These are phyloP conservation scores for Pistacia integerrima DNA, from an alignment of 345 rosid species.

Conservation along the genomic window DNA sequence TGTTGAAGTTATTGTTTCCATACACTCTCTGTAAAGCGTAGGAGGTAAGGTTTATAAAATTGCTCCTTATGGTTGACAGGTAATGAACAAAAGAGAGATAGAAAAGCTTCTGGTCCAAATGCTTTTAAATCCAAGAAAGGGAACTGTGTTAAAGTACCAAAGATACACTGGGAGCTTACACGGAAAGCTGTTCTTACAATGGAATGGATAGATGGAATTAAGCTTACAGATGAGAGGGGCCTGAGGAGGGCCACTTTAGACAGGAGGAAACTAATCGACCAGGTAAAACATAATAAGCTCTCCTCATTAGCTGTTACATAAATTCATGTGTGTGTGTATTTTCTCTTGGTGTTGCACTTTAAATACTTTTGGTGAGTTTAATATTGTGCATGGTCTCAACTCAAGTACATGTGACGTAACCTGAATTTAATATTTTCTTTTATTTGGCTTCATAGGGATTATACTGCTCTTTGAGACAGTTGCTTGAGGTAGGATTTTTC, in stretches of 20 bases:
- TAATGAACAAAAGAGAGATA: conserved; percentile 34
- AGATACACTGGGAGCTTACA: conserved; percentile 82
- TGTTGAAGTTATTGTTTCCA: background rate
- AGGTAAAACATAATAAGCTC: conserved; percentile 41
- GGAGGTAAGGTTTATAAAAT: background rate
- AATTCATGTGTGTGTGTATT: conserved; percentile 2
- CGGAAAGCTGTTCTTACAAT: conserved; percentile 87
- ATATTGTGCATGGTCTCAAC: conserved; percentile 1
- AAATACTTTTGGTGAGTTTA: background rate
- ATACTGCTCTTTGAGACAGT: conserved; percentile 88
- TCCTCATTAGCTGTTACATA: background rate
- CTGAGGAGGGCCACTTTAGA: conserved; percentile 61
- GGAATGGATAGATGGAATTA: conserved; percentile 98
- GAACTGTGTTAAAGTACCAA: conserved; percentile 76
- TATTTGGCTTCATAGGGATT: conserved; percentile 58
- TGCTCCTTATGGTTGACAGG: conserved; percentile 36
- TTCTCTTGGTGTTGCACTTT: background rate
- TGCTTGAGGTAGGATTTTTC: conserved; percentile 96
- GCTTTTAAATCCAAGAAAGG: conserved; percentile 36
- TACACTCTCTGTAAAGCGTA: background rate
- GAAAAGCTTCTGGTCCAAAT: conserved; percentile 32
- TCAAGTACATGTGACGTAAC: background rate
- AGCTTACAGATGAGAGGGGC: conserved; percentile 74
- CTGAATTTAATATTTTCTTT: conserved; percentile 8
- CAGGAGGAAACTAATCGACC: conserved; percentile 80